These are phyloP conservation scores for Botryotinia narcissicola DNA, from an alignment of 2,329 filamentous ascomycete genomes.

Conservation along the genomic window DNA sequence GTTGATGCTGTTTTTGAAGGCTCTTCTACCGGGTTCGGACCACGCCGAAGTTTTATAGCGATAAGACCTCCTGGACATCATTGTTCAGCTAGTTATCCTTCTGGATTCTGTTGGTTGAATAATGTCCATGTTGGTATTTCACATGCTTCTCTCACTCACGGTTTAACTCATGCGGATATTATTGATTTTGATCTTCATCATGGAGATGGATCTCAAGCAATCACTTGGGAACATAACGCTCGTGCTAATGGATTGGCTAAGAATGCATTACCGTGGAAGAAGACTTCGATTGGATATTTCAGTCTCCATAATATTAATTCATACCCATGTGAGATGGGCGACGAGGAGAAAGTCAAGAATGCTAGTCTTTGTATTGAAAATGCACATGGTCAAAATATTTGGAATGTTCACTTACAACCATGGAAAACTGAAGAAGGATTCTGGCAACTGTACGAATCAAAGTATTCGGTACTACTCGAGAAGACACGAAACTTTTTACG, in stretches of 20 bases:
- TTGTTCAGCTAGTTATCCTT: conserved; percentile 84
- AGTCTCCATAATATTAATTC: conserved; percentile 98
- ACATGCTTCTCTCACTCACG: conserved; percentile 79
- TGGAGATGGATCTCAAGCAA: conserved; percentile 91
- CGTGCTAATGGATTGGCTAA: conserved; percentile 62
- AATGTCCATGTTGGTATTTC: conserved; percentile 97
- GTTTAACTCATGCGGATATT: conserved; percentile 89
- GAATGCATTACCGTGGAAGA: conserved; percentile 74
- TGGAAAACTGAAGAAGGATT: conserved; percentile 85
- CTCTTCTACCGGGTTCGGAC: conserved; percentile 46
- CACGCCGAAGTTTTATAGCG: conserved; percentile 82
- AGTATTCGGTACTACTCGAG: conserved; percentile 73
- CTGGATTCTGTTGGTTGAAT: conserved; percentile 98
- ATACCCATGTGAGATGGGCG: conserved; percentile 93
- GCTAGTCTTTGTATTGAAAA: conserved; percentile 93
- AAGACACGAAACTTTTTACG: conserved; percentile 79
- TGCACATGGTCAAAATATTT: conserved; percentile 88
- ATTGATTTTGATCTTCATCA: conserved; percentile 67
- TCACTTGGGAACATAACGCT: conserved; percentile 86
- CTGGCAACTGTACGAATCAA: conserved; percentile 80
- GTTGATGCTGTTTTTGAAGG: conserved; percentile 78
- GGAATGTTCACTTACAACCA: conserved; percentile 90
- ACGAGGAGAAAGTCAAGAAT: conserved; percentile 87
- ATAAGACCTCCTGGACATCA: conserved; percentile 94
- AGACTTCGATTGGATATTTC: conserved; percentile 89